Evolutionary conservation across 331 rosid genomes (phyloP).

Genomic region (Pyracantha coccinea): DNA sequence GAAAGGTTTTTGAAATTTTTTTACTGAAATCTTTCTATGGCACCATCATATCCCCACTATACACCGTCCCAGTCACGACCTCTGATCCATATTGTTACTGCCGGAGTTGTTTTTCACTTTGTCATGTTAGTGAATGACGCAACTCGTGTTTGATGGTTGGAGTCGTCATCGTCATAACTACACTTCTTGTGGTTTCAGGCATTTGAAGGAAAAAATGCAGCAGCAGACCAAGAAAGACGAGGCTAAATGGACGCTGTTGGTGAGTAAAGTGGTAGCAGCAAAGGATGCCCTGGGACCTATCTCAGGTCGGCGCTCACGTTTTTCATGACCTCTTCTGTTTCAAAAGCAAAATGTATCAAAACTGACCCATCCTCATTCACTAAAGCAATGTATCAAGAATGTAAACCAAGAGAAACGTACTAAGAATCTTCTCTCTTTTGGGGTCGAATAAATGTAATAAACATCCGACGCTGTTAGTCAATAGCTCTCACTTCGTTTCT

Average conservation of each 20-base stretch:
- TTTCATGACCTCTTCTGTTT: neutral
- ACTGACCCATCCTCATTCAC: too few relatives aligned
- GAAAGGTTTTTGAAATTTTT: neutral
- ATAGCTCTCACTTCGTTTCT: neutral
- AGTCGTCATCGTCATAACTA: neutral
- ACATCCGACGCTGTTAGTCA: neutral
- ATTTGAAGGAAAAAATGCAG: slow-evolving; percentile 30
- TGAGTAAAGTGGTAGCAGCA: slow-evolving; percentile 33
- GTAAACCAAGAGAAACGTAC: neutral
- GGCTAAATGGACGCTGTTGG: slow-evolving; percentile 37
- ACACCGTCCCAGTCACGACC: neutral
- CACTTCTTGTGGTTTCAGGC: slow-evolving; percentile 9
- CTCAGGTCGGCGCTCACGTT: slow-evolving; percentile 8
- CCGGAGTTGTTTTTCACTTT: neutral
- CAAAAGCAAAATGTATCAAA: neutral
- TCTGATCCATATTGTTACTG: neutral
- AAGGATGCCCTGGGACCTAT: slow-evolving; percentile 9
- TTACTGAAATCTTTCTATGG: too few relatives aligned
- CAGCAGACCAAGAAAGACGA: slow-evolving; percentile 32
- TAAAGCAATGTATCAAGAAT: neutral
- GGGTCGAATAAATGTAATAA: neutral
- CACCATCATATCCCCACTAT: too few relatives aligned
- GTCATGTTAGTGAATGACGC: neutral
- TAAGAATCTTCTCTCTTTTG: neutral
- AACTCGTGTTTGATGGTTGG: neutral